These are phyloP conservation scores for Neurospora intermedia DNA, from an alignment of 495 filamentous ascomycete genomes.

Conservation along the genomic window DNA sequence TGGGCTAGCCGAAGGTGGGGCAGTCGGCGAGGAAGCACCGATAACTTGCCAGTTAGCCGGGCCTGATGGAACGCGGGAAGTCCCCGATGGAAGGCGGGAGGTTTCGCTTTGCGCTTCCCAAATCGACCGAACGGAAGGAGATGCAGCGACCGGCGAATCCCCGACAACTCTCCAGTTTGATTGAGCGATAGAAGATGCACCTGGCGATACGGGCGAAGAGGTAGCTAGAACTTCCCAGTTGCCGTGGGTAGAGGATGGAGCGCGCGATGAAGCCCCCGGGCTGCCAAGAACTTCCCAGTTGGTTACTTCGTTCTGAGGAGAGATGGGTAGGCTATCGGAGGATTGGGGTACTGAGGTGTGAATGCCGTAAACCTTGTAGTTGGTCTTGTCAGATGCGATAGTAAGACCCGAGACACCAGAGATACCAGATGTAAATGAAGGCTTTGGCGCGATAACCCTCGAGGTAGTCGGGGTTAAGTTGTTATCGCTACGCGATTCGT, in stretches of 20 bases:
- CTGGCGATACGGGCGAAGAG: background rate
- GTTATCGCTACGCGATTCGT: slow-evolving; percentile 2
- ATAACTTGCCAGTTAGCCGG: background rate
- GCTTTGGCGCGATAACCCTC: slow-evolving; percentile 24
- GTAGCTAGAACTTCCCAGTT: slow-evolving; percentile 31
- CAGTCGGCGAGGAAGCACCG: background rate
- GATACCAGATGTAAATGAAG: slow-evolving; percentile 29
- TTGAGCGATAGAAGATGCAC: slow-evolving; percentile 1
- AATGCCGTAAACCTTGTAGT: slow-evolving; percentile 42
- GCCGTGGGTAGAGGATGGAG: slow-evolving; percentile 25
- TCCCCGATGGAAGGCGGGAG: background rate
- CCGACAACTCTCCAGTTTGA: background rate
- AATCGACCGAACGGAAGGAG: background rate
- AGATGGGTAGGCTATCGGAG: slow-evolving; percentile 25
- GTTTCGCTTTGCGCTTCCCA: background rate
- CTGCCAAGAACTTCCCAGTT: slow-evolving; percentile 31
- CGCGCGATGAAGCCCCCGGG: slow-evolving; percentile 18
- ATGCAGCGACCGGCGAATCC: background rate
- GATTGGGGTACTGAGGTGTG: slow-evolving; percentile 23
- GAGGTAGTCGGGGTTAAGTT: slow-evolving; percentile 4
- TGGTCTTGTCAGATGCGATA: slow-evolving; percentile 36
- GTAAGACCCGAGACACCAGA: slow-evolving; percentile 28
- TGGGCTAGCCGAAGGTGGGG: slow-evolving; percentile 14
- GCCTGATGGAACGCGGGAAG: background rate
- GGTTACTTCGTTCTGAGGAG: slow-evolving; percentile 25